Base-by-base conservation (phyloP, 768 basidiomycete species). In the Tricholoma saponaceum region DNA sequence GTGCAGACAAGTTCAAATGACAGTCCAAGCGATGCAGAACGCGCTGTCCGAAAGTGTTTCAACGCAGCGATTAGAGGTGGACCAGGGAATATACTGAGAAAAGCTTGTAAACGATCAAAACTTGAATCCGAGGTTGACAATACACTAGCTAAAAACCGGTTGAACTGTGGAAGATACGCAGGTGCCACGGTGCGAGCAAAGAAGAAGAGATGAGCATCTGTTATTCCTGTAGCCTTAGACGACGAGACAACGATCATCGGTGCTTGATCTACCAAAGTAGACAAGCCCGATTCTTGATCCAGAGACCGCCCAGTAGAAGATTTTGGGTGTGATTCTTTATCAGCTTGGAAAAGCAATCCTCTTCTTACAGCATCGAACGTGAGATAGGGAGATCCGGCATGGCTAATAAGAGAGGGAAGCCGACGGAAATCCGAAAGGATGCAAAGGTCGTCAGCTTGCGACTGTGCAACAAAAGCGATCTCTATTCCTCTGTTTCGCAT, bases 401-500 rank as follows among this genome's bases (percentile, higher is more conserved):
- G 58, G 16, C 50, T 33, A 20, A n/a, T 6, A 16, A 54, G 16
- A 33, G 62, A 35, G 2, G 41, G 57, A n/a, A 88, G 74, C 26
- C 85, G 79, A 30, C 72, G 59, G 64, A 80, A 71, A 55, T 84
- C 79, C 14, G 72, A 70, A 14, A 86, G 57, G 23, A 81, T 76
- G 28, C 53, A 55, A 8, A 30, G n/a, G 61, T 89, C 87, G 57
- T 85, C 82, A 10, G 72, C 62, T 13, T 68, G 65, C 50, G 72
- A 69, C 18, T 57, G 53, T 5, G 67, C 52, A 9, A 78, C 54
- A 54, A 94, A 64, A 26, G 81, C 79, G 49, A 98, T 80, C 71
- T 99, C 97, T 33, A 97, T 77, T 16, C 96, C 96, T 56, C 97
- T 85, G 72, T 99, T 99, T 23, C 97, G 89, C 97, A 99, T 99